phyloP scores from a whole-genome alignment of 139 green algal genomes.

The Desmodesmus armatus region DNA sequence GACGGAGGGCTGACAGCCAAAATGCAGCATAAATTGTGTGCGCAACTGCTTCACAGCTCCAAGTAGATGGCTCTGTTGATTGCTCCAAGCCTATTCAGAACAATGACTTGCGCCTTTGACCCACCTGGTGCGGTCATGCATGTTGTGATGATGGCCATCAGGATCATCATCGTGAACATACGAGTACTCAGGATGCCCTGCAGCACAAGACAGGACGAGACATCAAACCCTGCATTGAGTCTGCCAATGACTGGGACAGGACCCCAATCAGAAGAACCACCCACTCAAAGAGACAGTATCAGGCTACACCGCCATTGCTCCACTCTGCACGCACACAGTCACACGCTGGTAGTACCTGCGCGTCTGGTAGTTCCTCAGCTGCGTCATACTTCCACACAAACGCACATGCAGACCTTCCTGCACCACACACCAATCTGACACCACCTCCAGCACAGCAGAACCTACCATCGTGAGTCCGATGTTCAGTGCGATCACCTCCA shows the following conservation, averaged over 20 bases:
- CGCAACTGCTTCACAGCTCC: no score
- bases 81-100: no score
- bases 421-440: background rate
- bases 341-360: background rate
- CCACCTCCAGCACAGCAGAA: background rate
- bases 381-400: background rate
- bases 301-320: background rate
- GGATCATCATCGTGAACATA: constrained; percentile 50
- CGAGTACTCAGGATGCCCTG: constrained; percentile 43
- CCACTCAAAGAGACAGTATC: background rate
- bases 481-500: constrained; percentile 51
- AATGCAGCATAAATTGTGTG: no score
- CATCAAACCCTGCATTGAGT: background rate
- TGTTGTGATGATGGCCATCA: constrained; percentile 49
- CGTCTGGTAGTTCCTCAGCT: background rate
- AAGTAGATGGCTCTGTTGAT: no score
- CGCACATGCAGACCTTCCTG: background rate
- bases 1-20: no score
- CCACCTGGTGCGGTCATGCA: constrained; percentile 33
- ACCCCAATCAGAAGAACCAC: background rate
- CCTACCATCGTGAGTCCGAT: constrained; percentile 41
- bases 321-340: background rate
- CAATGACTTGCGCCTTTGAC: background rate
- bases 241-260: background rate
- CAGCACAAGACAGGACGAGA: no score